phyloP scores from a whole-genome alignment of 768 basidiomycete species.

The Plicaturopsis crispa region DNA sequence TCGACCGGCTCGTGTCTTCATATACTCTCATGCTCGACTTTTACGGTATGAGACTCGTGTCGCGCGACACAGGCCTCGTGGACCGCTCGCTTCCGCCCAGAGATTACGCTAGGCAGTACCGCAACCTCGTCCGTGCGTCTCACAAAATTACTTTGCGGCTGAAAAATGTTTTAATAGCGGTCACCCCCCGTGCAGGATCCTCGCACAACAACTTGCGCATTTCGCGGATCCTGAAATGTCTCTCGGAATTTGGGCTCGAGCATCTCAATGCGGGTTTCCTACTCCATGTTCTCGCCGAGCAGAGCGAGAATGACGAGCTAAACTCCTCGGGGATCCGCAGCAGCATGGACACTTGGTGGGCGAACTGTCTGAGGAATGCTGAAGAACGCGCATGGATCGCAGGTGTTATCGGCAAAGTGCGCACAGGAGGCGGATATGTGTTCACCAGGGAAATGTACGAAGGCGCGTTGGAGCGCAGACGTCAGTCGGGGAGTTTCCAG shows the following conservation, averaged over 20 bases:
- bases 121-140: conserved; percentile 50
- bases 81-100: conserved; percentile 40
- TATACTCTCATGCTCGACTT: conserved; percentile 76
- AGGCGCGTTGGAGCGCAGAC: conserved; percentile 34
- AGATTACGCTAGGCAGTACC: conserved; percentile 47
- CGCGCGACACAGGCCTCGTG: conserved; percentile 50
- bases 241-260: conserved; percentile 66
- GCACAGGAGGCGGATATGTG: conserved; percentile 29
- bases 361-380: conserved; percentile 61
- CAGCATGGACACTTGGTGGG: conserved; percentile 80
- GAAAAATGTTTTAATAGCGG: not conserved
- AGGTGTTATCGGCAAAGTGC: conserved; percentile 40
- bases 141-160: not conserved
- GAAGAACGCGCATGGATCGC: conserved; percentile 50
- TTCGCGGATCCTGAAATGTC: conserved; percentile 68
- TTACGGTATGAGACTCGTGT: conserved; percentile 66
- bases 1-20: conserved; percentile 46
- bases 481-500: conserved; percentile 26
- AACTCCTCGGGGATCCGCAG: conserved; percentile 35
- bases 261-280: conserved; percentile 58
- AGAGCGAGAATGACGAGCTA: conserved; percentile 50
- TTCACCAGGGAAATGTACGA: conserved; percentile 58
- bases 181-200: conserved; percentile 33
- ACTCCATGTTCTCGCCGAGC: conserved; percentile 62
- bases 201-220: conserved; percentile 74